Evolutionary conservation across 306 rosid genomes (phyloP), one percentile per base, ranked within the genome.

Genomic region (Glycyrrhiza uralensis): DNA sequence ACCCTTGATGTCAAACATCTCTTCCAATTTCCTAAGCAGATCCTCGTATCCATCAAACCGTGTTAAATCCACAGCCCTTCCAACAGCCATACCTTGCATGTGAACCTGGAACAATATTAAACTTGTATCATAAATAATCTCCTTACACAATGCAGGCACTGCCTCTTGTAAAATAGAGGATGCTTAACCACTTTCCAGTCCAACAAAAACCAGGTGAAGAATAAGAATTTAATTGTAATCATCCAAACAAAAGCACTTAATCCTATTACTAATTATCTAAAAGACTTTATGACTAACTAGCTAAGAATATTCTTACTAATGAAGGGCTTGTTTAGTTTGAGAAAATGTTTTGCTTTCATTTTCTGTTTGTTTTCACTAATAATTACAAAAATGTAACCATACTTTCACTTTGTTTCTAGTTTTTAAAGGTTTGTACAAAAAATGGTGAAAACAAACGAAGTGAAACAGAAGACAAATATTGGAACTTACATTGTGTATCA

Each of bases 21-120:
- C 87, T 85, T 94, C 98, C 54, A 94, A 82, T 82, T 91, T 94
- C 83, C 66, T 80, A 15, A 87, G 94, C 76, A 94, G 86, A 81
- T 89, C 95, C 60, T 79, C 90, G 47, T 91, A 94, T 39, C 80
- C 83, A 75, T 89, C 92, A 83, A 91, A 91, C 64, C 88, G 84
- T 8, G 91, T 82, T 75, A 94, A 83, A 82, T 94, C 97, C 42
- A 94, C 98, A 35, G 98, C 98, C 87, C 98, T 87, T 73, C 98
- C 98, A 36, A 94, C 97, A 56, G 97, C 96, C 84, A 91, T 91
- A 87, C 98, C 98, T 80, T 87, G 97, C 98, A 94, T 94, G 82
- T 91, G 98, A 80, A 94, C 98, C 98, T 91, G 85, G 32, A 71
- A 71, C 15, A 38, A 60, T 28, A 52, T 56, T 26, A 24, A 62